Base-by-base conservation (phyloP, 2,329 filamentous ascomycete species). In the Pestalotiopsis sp. region DNA sequence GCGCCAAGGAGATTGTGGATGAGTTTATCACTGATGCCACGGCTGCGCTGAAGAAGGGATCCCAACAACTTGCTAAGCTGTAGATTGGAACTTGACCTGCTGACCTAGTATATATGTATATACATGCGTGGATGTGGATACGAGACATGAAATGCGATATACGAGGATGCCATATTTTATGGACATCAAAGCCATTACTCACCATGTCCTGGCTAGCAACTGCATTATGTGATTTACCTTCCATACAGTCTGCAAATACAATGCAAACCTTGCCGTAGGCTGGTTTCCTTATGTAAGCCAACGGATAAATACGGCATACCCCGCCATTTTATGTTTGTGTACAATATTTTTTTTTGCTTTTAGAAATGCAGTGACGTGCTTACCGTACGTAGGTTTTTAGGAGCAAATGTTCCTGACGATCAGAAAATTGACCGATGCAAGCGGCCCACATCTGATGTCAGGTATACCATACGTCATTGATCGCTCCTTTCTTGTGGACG, bases 1-100 rank as follows among this genome's bases (percentile, higher is more conserved):
- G 88, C 52, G 96, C 96, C 71, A 97, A 95, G 88, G 93, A 82
- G 20, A 95, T 99, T 70, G 92, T 99, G 52, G 96, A 99, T 77
- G 96, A 99, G 85, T 92, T 99, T 75, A 93, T 99, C 71, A 82
- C 84, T 65, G 95, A 97, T 78, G 96, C 95, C 55, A 90, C 93
- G 69, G 86, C 85, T 70, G 88, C 87, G 80, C 80, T 97, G 74
- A 85, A 91, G 79, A 88, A 86, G 76, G 92, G 92, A 71, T 89
- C 89, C 81, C 87, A 89, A 78, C 82, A 90, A 83, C 85, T 92
- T 76, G 84, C 91, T 65, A 94, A 93, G 85, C 81, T 94, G 82
- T 64, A 52, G 60, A n/a, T 25, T 20, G 27, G 38, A 23, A 9
- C 60, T 63, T 59, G 25, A 52, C 20, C 20, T 52, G 14, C 17